These are phyloP conservation scores for Dioscorea cayenensis DNA, from an alignment of 116 monocot genomes.

Conservation along the genomic window DNA sequence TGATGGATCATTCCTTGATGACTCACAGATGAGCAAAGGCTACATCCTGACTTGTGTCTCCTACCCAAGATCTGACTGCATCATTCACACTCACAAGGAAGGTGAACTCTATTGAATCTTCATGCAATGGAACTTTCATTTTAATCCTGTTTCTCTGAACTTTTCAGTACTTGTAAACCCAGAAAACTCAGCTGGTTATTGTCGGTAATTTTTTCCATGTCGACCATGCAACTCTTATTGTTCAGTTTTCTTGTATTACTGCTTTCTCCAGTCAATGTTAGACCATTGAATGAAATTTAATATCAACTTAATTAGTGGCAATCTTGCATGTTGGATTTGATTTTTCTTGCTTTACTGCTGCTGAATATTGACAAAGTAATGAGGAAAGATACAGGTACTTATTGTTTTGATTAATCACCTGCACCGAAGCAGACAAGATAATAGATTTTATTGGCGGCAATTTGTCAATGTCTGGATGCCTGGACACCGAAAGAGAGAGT, in stretches of 20 bases:
- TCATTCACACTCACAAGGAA: constrained; percentile 79
- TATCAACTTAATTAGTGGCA: too few species aligned
- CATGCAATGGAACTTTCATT: not conserved
- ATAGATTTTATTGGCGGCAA: not conserved
- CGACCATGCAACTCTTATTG: too few species aligned
- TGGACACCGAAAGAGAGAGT: not conserved
- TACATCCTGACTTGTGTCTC: constrained; percentile 73
- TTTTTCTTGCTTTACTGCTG: too few species aligned
- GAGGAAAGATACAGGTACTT: not conserved
- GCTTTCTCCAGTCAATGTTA: too few species aligned
- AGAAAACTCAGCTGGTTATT: too few species aligned
- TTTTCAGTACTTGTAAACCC: too few species aligned
- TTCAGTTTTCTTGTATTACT: too few species aligned
- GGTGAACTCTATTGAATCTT: constrained; percentile 50
- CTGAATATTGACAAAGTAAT: not conserved
- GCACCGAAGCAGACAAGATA: not conserved
- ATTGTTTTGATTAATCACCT: not conserved
- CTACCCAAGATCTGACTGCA: constrained; percentile 58
- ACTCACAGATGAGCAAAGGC: constrained; percentile 40
- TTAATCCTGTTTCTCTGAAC: too few species aligned
- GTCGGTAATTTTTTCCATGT: too few species aligned
- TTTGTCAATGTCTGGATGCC: too few species aligned
- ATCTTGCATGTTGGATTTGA: too few species aligned
- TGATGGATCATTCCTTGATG: constrained; percentile 83
- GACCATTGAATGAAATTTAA: too few species aligned